Conservation (phyloP, 148 eudicot species). For the Fagopyrum homotropicum region DNA sequence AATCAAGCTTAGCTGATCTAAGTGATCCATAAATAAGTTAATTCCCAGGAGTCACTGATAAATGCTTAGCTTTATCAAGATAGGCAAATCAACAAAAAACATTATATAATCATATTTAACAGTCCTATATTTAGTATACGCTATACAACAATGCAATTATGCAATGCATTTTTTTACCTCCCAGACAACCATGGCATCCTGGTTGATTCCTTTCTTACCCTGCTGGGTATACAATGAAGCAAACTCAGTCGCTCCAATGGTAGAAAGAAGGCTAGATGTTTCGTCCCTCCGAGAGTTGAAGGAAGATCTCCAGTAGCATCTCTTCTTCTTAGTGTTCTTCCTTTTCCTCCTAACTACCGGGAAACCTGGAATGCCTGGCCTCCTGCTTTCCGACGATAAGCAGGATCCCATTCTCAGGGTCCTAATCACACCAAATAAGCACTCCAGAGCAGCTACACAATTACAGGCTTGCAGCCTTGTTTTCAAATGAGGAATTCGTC, state of each 20-base stretch:
- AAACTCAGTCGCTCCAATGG: conserved; percentile 61
- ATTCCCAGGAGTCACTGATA: background rate
- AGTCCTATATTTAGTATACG: background rate
- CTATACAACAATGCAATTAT: background rate
- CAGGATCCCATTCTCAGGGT: conserved; percentile 98
- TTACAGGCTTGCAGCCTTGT: conserved; percentile 22
- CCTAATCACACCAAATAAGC: conserved; percentile 65
- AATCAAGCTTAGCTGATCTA: background rate
- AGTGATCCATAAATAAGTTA: background rate
- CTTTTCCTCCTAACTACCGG: conserved; percentile 43
- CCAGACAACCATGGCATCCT: conserved; percentile 99
- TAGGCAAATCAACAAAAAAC: background rate
- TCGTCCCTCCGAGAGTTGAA: conserved; percentile 39
- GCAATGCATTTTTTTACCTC: conserved; percentile 40
- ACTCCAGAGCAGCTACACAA: conserved; percentile 20
- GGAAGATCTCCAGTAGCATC: conserved; percentile 38
- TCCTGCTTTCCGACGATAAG: conserved; percentile 74
- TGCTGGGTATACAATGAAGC: conserved; percentile 82
- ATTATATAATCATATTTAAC: background rate
- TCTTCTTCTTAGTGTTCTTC: conserved; percentile 37
- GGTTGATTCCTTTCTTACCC: conserved; percentile 90
- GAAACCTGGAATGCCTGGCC: conserved; percentile 56
- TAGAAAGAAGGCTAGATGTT: conserved; percentile 57
- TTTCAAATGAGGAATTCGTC: conserved; percentile 20
- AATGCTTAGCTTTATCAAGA: background rate